These are phyloP conservation scores for Candida railenensis DNA, from an alignment of 805 yeast species.

Conservation along the genomic window DNA sequence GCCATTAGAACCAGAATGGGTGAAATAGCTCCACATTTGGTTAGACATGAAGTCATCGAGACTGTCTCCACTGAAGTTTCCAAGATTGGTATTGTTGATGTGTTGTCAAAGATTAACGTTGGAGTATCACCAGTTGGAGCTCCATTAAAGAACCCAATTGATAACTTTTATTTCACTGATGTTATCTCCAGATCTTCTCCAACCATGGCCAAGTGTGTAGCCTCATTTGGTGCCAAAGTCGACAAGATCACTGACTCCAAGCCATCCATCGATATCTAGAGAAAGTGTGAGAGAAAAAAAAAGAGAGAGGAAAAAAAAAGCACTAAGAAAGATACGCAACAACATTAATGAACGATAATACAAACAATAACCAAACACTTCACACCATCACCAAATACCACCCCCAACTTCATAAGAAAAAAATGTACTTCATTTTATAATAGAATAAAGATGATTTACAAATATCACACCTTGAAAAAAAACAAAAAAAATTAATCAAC, in stretches of 20 bases:
- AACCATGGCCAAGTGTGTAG: constrained; percentile 86
- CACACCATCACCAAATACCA: not conserved
- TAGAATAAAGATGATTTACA: not conserved
- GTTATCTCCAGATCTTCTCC: constrained; percentile 84
- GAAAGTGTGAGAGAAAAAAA: not conserved
- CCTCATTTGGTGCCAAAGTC: constrained; percentile 65
- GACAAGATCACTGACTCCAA: constrained; percentile 55
- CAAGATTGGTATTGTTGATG: constrained; percentile 53
- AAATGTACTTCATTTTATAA: not conserved
- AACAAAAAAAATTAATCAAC: no score
- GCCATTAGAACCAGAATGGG: constrained; percentile 68
- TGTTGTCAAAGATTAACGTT: constrained; percentile 36
- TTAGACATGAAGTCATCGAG: constrained; percentile 74
- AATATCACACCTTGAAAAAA: not conserved
- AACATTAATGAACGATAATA: not conserved
- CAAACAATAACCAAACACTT: not conserved
- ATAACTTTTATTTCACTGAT: constrained; percentile 85
- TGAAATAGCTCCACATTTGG: constrained; percentile 78
- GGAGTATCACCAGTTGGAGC: constrained; percentile 39
- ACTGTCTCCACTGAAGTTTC: constrained; percentile 59
- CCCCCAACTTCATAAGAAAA: not conserved
- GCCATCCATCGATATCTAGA: constrained; percentile 31
- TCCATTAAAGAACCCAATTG: constrained; percentile 67
- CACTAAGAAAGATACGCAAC: not conserved
- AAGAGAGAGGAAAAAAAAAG: not conserved